Conservation (phyloP, 2,329 filamentous ascomycete species). For the Dactylellina parvicollis region DNA sequence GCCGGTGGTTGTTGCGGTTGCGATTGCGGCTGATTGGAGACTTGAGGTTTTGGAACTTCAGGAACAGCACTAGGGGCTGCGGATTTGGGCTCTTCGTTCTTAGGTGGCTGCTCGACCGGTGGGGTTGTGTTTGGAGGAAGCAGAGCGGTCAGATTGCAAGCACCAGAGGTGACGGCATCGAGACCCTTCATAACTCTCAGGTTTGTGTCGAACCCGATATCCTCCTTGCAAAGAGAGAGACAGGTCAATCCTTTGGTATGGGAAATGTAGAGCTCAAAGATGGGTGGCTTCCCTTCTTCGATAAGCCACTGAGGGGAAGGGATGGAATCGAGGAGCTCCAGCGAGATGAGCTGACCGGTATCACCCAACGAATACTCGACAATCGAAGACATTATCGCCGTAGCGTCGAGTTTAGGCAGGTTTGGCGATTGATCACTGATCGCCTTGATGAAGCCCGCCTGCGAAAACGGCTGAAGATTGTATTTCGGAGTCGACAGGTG, state of each 20-base stretch:
- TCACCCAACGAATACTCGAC: slow-evolving; percentile 92
- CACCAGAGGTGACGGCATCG: slow-evolving; percentile 77
- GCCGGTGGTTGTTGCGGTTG: no score
- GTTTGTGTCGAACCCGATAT: slow-evolving; percentile 90
- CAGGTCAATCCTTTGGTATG: slow-evolving; percentile 97
- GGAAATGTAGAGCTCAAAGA: slow-evolving; percentile 97
- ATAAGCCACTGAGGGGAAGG: slow-evolving; percentile 67
- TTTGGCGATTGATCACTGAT: slow-evolving; percentile 76
- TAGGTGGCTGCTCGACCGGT: slow-evolving; percentile 62
- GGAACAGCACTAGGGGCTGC: slow-evolving; percentile 54
- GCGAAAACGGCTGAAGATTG: slow-evolving; percentile 79
- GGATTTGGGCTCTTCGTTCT: slow-evolving; percentile 62
- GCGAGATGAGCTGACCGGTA: slow-evolving; percentile 84
- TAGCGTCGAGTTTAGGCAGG: slow-evolving; percentile 87
- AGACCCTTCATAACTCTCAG: slow-evolving; percentile 85
- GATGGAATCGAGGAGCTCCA: slow-evolving; percentile 80
- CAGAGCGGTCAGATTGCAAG: slow-evolving; percentile 79
- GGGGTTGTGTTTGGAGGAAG: slow-evolving; percentile 63
- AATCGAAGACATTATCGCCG: slow-evolving; percentile 95
- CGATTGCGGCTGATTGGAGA: no score
- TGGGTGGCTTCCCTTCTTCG: slow-evolving; percentile 63
- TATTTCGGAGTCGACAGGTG: slow-evolving; percentile 95
- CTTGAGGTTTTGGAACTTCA: slow-evolving; percentile 57
- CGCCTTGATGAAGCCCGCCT: slow-evolving; percentile 85
- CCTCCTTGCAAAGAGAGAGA: slow-evolving; percentile 82